These are phyloP conservation scores for Lentithecium fluviatile DNA, from an alignment of 495 filamentous ascomycete species.

Conservation along the genomic window DNA sequence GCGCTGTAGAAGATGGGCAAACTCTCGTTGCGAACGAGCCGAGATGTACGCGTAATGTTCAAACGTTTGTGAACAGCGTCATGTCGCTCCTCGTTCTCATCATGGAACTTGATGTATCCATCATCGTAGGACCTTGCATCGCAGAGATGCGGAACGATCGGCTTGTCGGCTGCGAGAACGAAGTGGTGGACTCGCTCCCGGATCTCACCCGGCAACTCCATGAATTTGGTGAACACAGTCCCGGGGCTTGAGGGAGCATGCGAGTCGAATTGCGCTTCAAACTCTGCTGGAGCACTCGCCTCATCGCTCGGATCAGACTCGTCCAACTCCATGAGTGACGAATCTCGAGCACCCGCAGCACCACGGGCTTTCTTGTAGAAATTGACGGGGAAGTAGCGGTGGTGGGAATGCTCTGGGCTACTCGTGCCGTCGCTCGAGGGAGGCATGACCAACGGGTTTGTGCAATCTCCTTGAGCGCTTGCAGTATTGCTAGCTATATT, in stretches of 20 bases:
- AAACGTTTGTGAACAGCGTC: neutral
- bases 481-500: no score
- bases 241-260: neutral
- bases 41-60: conserved; percentile 8
- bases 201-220: conserved; percentile 13
- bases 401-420: no score
- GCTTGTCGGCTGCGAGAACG: neutral
- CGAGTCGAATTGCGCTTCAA: neutral
- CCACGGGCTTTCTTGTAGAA: no score
- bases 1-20: conserved; percentile 18
- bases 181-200: conserved; percentile 3
- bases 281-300: neutral
- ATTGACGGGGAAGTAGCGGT: no score
- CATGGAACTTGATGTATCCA: conserved; percentile 9
- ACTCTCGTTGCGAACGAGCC: conserved; percentile 5
- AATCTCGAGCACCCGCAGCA: no score
- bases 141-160: conserved; percentile 10
- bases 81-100: conserved; percentile 4
- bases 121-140: neutral
- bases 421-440: no score
- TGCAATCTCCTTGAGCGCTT: no score
- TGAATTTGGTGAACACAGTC: conserved; percentile 11
- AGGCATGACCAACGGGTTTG: no score
- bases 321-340: no score
- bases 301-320: no score